Conservation (phyloP, 192 early-diverging fungal species). For the Entomortierella chlamydospora region DNA sequence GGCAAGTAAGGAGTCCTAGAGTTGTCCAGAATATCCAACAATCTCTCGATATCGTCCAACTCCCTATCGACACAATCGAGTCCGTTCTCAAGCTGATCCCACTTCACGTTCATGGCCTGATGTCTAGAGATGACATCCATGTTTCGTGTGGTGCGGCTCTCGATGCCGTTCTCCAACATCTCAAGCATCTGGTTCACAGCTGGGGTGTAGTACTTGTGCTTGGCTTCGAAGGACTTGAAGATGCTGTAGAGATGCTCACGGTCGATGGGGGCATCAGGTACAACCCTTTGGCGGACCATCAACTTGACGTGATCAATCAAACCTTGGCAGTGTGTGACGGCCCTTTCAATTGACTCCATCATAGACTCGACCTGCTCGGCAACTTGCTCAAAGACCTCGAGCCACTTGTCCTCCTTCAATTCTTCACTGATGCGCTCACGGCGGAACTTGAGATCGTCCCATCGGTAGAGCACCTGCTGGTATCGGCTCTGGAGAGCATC, state of each 20-base stretch:
- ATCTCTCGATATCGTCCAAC: constrained; percentile 44
- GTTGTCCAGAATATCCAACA: constrained; percentile 47
- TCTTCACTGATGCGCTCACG: constrained; percentile 69
- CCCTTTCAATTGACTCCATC: constrained; percentile 68
- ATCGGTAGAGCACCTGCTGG: constrained; percentile 56
- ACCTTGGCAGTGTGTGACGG: constrained; percentile 62
- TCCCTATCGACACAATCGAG: constrained; percentile 52
- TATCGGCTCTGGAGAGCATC: constrained; percentile 47
- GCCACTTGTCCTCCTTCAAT: constrained; percentile 69
- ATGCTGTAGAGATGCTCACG: constrained; percentile 59
- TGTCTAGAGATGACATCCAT: constrained; percentile 57
- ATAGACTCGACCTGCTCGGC: constrained; percentile 66
- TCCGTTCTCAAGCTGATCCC: constrained; percentile 61
- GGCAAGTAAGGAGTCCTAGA: constrained; percentile 41
- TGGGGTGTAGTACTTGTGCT: constrained; percentile 67
- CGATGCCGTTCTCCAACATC: constrained; percentile 66
- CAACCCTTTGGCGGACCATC: constrained; percentile 47
- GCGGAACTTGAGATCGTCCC: constrained; percentile 65
- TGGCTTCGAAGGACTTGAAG: constrained; percentile 67
- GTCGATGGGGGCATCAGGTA: constrained; percentile 52
- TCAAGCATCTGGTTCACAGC: constrained; percentile 66
- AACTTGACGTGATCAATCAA: constrained; percentile 46
- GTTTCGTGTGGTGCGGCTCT: constrained; percentile 58
- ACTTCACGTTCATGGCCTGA: constrained; percentile 61
- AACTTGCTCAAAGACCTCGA: constrained; percentile 64